These are phyloP conservation scores for Wallacemonas rigidus DNA, from an alignment of 208 protist species.

Conservation along the genomic window DNA sequence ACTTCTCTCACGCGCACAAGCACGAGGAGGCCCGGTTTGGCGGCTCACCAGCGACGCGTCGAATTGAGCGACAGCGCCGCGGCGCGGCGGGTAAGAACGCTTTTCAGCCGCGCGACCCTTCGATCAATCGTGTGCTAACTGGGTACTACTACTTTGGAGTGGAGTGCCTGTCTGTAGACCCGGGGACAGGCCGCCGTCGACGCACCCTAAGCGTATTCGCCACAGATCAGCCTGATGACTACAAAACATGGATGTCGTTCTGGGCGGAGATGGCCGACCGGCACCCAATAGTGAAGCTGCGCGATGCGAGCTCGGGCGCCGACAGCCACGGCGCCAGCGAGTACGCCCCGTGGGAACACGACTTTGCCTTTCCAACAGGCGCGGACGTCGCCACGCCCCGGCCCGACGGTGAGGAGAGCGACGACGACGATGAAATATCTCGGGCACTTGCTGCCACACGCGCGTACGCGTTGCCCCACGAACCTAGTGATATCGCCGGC, in stretches of 20 bases:
- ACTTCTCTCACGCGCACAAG: constrained; percentile 44
- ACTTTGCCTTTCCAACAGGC: background rate
- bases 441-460: constrained; percentile 12
- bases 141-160: constrained; percentile 67
- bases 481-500: background rate
- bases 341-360: constrained; percentile 3
- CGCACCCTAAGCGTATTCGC: constrained; percentile 46
- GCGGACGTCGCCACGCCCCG: background rate
- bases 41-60: constrained; percentile 16
- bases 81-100: constrained; percentile 14
- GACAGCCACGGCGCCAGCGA: background rate
- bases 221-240: constrained; percentile 42
- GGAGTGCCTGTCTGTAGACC: constrained; percentile 29
- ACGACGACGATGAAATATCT: background rate
- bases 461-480: constrained; percentile 1
- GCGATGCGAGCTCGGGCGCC: constrained; percentile 4
- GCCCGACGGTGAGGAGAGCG: constrained; percentile 12
- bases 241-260: constrained; percentile 45
- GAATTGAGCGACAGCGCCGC: constrained; percentile 19
- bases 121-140: background rate
- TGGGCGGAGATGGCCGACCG: constrained; percentile 40
- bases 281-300: constrained; percentile 27
- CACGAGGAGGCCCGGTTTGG: constrained; percentile 20
- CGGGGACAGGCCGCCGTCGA: constrained; percentile 13
- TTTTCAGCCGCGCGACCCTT: constrained; percentile 21